Evolutionary conservation across 2,329 filamentous ascomycete genomes (phyloP).

Genomic region (Lithohypha guttulata): DNA sequence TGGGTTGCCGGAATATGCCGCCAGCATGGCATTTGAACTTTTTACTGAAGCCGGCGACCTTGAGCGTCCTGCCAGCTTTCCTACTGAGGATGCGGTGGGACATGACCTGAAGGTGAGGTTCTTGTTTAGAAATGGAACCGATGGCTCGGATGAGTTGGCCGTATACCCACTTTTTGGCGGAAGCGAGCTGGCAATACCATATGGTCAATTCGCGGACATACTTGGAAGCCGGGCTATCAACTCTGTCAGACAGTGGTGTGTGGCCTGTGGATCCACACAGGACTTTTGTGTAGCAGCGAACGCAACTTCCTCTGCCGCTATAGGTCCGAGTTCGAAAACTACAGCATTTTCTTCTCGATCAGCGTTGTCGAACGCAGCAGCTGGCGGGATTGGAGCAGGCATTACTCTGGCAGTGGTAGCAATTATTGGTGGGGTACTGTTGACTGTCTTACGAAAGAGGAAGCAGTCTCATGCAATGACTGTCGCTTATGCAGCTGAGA

Average conservation of each 20-base stretch:
- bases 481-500: not conserved
- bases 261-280: conserved; percentile 28
- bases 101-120: conserved; percentile 29
- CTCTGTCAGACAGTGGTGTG: conserved; percentile 3
- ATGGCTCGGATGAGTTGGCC: not conserved
- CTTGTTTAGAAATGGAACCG: conserved; percentile 8
- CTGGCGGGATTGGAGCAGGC: conserved; percentile 10
- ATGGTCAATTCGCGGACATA: conserved; percentile 3
- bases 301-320: conserved; percentile 51
- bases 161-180: conserved; percentile 7
- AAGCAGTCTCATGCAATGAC: not conserved
- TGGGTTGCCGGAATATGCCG: conserved; percentile 72
- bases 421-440: conserved; percentile 5
- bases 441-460: conserved; percentile 2
- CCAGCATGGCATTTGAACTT: conserved; percentile 67
- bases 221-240: conserved; percentile 3
- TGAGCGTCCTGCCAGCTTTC: conserved; percentile 1
- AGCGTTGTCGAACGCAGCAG: conserved; percentile 9
- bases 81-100: conserved; percentile 16
- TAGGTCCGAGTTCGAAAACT: conserved; percentile 24
- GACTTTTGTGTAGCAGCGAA: conserved; percentile 33
- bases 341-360: not conserved
- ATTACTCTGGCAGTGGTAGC: conserved; percentile 9
- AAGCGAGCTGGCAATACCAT: conserved; percentile 2
- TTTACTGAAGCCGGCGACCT: conserved; percentile 36